Conservation (phyloP, 148 eudicot genomes). For the Rhododendron williamsianum region DNA sequence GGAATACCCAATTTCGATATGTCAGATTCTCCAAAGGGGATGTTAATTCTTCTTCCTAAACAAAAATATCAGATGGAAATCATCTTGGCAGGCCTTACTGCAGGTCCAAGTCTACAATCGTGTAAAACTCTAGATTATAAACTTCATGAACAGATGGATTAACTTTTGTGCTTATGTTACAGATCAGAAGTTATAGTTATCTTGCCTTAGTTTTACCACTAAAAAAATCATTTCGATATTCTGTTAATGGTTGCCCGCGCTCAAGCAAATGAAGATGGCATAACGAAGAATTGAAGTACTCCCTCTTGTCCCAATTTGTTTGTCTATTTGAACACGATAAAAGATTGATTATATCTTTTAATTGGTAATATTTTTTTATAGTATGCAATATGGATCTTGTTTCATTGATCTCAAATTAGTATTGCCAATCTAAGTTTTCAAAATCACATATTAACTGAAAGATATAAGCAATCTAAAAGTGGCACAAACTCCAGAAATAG, state of each 20-base stretch:
- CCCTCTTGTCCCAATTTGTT: no score
- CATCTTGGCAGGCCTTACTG: no score
- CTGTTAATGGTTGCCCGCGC: not conserved
- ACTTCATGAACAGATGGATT: not conserved
- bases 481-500: not conserved
- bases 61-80: not conserved
- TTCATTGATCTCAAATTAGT: no score
- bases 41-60: not conserved
- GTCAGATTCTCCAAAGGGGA: not conserved
- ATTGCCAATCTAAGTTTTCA: no score
- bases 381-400: no score
- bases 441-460: no score
- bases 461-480: not conserved
- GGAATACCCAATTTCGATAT: not conserved
- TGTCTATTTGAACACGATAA: no score
- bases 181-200: not conserved
- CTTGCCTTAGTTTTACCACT: not conserved
- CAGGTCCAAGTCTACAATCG: not conserved
- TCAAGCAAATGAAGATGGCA: not conserved
- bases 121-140: not conserved
- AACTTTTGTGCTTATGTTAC: not conserved
- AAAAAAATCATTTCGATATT: no score
- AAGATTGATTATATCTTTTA: no score
- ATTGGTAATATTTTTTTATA: no score
- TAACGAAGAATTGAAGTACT: not conserved